These are phyloP conservation scores for Monilinia aucupariae DNA, from an alignment of 2,329 filamentous ascomycete genomes.

Conservation along the genomic window DNA sequence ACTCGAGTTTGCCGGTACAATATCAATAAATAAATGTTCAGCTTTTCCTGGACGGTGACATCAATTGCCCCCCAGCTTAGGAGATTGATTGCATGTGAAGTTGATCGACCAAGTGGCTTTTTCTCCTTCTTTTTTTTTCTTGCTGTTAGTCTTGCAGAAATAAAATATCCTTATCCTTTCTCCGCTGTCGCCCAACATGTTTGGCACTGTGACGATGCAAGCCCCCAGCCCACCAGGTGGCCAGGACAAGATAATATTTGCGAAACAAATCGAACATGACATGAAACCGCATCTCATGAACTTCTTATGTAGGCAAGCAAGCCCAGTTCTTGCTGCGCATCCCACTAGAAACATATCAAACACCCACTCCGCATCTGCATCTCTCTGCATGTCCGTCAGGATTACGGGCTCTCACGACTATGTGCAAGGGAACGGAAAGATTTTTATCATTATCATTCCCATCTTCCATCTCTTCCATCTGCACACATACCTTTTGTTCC, in stretches of 20 bases:
- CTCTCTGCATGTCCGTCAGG: slow-evolving; percentile 6
- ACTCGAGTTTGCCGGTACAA: no score
- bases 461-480: background rate
- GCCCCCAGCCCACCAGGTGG: no score
- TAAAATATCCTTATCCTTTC: no score
- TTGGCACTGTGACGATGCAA: background rate
- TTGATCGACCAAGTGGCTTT: slow-evolving; percentile 9
- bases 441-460: no score
- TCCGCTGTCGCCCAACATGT: background rate
- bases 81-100: background rate
- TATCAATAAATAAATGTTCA: slow-evolving; percentile 10
- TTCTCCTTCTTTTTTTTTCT: no score
- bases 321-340: background rate
- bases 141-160: no score
- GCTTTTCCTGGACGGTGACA: slow-evolving; percentile 8
- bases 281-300: background rate
- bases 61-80: slow-evolving; percentile 8
- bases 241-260: no score
- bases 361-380: background rate
- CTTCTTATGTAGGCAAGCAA: background rate
- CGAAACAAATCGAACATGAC: background rate
- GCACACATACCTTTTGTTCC: slow-evolving; percentile 13
- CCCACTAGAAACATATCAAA: no score
- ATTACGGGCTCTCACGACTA: background rate
- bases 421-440: background rate